Evolutionary conservation across 495 filamentous ascomycete genomes (phyloP), one percentile per base, ranked within the genome.

Genomic region (Podospora sp.): DNA sequence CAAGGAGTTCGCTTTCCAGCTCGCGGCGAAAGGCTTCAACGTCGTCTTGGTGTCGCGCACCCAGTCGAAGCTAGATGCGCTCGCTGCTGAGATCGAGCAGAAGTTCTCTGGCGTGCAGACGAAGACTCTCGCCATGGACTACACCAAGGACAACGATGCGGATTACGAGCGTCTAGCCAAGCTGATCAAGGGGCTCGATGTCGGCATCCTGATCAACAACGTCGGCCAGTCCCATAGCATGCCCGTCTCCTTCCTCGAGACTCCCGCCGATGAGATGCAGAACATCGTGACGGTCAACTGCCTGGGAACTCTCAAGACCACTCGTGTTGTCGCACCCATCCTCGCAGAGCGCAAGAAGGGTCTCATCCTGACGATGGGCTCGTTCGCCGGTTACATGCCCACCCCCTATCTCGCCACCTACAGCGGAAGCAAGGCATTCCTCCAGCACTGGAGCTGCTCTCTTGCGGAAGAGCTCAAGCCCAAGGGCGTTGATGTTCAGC

Each of bases 241-340:
- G 62, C 96, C 96, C 18, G 92, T 94, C 9, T 88, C 93, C 0
- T 99, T 98, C 82, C 81, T 90, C 27, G 81, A 91, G 71, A 97
- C 94, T 6, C 77, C 88, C 14, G 81, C 87, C 67, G 80, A 88
- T 53, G 96, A 98, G 81, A 86, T 98, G 79, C 81, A 85, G 68
- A 86, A 92, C 72, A 99, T 99, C 73, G 88, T 99, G 81, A 92
- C 87, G 49, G 92, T 98, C 84, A 99, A 99, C 81, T 95, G 93
- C 81, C 80, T 87, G 55, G 93, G 89, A 46, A 99, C 96, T 0
- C 85, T 99, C 35, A 89, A 89, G 69, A 88, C 92, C 63, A 98
- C 96, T 4, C 86, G 92, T 71, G 83, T 96, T 68, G 80, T 98
- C 40, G 90, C 91, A 0, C 92, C 96, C 0, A 88, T 90, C 62